Base-by-base conservation (phyloP, 176 grass and related monocot species). In the Carex myosuroides region DNA sequence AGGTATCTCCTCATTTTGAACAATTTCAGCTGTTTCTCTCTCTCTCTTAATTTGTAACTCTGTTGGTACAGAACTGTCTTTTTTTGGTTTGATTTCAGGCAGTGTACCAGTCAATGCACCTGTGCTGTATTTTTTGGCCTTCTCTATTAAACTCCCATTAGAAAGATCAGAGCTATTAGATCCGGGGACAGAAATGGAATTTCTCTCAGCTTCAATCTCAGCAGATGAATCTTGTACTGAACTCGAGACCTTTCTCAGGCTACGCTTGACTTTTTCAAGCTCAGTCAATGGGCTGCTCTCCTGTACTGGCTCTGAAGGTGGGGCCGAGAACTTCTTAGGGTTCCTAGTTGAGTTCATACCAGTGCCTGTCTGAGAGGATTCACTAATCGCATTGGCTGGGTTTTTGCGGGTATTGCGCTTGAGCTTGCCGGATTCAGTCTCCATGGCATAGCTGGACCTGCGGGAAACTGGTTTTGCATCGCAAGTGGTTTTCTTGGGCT, bases 251-350 rank as follows among this genome's bases (percentile, higher is more conserved):
- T 93, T 98, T 84, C 93, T 90, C 68, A 98, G 91, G 70, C 86
- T 98, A 33, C 88, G 88, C 82, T 98, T 98, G 68, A 98, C 96
- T 81, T 93, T 95, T 67, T 95, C 96, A 63, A 98, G 89, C 85
- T 98, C 96, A 81, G 89, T 92, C 82, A 92, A 87, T 5, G 81
- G 81, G 48, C 81, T 83, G 83, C 85, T 89, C 55, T 93, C 93
- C 76, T 88, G 93, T 48, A 82, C 81, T 74, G 89, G 86, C 70
- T 95, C 92, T 81, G 64, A 75, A 81, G 81, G 44, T 59, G 62
- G 62, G n/a, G 50, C 77, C 67, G 81, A 76, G 0, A 87, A 55
- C 82, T 91, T 97, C 81, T 80, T 89, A 59, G 69, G 21, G 56
- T 91, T 93, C 29, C 83, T 75, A 88, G 87, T 93, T 55, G 64